phyloP scores from a whole-genome alignment of 2,329 filamentous ascomycete species.

The Emergomyces orientalis region DNA sequence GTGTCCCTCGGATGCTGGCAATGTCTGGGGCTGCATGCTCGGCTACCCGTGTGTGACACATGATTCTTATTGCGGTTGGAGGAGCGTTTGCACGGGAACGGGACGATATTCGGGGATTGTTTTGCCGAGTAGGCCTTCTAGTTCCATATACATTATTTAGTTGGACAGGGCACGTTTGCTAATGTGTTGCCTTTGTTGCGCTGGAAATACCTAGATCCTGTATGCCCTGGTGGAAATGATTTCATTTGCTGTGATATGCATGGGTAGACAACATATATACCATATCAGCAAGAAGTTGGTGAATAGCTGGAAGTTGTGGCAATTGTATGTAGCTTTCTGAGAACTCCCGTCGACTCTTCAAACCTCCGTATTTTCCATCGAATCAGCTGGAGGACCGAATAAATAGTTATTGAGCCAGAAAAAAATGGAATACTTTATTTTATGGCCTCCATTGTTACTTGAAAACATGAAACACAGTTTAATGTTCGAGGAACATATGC shows the following conservation, averaged over 20 bases:
- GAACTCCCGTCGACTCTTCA: background rate
- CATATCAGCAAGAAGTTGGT: background rate
- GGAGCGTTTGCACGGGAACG: background rate
- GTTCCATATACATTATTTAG: background rate
- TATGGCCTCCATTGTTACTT: background rate
- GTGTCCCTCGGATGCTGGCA: background rate
- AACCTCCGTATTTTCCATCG: background rate
- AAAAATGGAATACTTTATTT: background rate
- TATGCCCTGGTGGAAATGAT: slow-evolving; percentile 4
- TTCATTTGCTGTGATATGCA: slow-evolving; percentile 2
- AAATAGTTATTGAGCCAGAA: background rate
- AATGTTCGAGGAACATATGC: background rate
- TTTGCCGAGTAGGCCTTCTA: background rate
- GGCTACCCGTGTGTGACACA: slow-evolving; percentile 1
- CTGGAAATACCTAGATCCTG: background rate
- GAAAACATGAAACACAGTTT: background rate
- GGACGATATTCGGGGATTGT: background rate
- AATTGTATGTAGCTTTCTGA: background rate
- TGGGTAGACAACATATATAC: background rate
- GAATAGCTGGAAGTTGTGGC: background rate
- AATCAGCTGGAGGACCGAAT: background rate
- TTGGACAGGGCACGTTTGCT: background rate
- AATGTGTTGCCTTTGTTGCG: background rate
- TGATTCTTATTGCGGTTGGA: slow-evolving; percentile 7
- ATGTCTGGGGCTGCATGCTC: slow-evolving; percentile 6